Percentiles rank a stretch among this genome's conserved stretches.
phyloP scores from a whole-genome alignment of 345 rosid species.

The Populus tremula region DNA sequence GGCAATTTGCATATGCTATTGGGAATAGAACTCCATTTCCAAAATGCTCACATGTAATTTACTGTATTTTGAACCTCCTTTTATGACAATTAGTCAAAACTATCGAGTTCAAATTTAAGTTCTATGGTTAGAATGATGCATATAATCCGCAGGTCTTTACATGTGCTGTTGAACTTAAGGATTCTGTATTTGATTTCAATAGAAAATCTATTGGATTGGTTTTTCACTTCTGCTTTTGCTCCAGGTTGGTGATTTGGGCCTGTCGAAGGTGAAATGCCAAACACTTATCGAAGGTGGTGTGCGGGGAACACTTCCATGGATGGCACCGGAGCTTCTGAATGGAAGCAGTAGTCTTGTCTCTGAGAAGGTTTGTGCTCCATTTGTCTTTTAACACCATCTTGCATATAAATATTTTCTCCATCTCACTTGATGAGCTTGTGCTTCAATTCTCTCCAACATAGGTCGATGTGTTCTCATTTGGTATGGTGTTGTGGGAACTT shows the following conservation, averaged over 20 bases:
- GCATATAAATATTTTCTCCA: not conserved
- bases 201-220: not conserved
- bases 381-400: not conserved
- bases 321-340: conserved; percentile 66
- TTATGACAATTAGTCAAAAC: not conserved
- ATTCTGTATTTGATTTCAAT: not conserved
- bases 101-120: not conserved
- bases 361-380: conserved; percentile 40
- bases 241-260: conserved; percentile 66
- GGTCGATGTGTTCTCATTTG: conserved; percentile 72
- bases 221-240: conserved; percentile 13
- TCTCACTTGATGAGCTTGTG: not conserved
- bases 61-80: not conserved
- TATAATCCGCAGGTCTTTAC: not conserved
- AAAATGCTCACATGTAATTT: not conserved
- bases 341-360: conserved; percentile 66
- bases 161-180: not conserved
- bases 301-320: conserved; percentile 69
- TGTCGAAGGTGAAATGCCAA: conserved; percentile 63
- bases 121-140: not conserved
- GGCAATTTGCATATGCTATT: not conserved
- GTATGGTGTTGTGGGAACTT: conserved; percentile 71
- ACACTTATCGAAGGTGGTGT: conserved; percentile 68
- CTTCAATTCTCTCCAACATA: conserved; percentile 10
- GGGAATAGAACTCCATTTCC: not conserved